A percentile compares a stretch with the other conserved stretches of the same genome.
Conservation (phyloP, 2,329 filamentous ascomycete species). For the Emmonsiellopsis sp. region DNA sequence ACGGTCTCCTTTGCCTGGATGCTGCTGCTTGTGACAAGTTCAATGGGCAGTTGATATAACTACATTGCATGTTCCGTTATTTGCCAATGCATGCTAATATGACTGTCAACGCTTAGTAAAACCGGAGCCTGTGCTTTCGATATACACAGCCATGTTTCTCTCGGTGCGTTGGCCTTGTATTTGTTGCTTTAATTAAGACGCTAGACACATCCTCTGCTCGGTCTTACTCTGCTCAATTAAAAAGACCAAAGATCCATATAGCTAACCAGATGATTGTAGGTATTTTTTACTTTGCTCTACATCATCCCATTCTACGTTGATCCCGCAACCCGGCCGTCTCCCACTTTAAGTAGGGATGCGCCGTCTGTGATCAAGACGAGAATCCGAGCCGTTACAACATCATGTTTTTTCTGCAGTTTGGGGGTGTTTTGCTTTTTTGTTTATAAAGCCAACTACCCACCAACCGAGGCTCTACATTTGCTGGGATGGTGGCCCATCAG, state of each 20-base stretch:
- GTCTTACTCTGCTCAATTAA: background rate
- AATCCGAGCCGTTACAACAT: slow-evolving; percentile 68
- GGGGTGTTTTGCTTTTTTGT: slow-evolving; percentile 60
- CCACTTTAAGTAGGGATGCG: slow-evolving; percentile 71
- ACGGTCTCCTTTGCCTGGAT: background rate
- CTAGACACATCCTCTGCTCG: background rate
- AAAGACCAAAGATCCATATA: slow-evolving; percentile 41
- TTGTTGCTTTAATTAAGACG: background rate
- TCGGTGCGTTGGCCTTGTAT: slow-evolving; percentile 7
- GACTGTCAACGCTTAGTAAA: background rate
- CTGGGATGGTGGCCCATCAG: slow-evolving; percentile 77
- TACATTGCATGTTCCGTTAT: background rate
- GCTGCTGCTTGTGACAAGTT: no score
- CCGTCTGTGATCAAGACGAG: slow-evolving; percentile 82
- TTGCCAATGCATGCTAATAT: background rate
- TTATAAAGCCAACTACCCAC: slow-evolving; percentile 41
- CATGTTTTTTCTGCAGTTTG: slow-evolving; percentile 59
- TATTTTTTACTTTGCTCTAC: slow-evolving; percentile 73
- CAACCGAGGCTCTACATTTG: slow-evolving; percentile 52
- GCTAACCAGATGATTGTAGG: background rate
- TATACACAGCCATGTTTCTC: slow-evolving; percentile 6
- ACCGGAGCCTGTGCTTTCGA: slow-evolving; percentile 10
- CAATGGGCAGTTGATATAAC: background rate
- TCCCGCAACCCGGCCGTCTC: slow-evolving; percentile 66
- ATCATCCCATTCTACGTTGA: slow-evolving; percentile 87